Conservation (phyloP, 441 rosid species). For the Adansonia grandidieri region DNA sequence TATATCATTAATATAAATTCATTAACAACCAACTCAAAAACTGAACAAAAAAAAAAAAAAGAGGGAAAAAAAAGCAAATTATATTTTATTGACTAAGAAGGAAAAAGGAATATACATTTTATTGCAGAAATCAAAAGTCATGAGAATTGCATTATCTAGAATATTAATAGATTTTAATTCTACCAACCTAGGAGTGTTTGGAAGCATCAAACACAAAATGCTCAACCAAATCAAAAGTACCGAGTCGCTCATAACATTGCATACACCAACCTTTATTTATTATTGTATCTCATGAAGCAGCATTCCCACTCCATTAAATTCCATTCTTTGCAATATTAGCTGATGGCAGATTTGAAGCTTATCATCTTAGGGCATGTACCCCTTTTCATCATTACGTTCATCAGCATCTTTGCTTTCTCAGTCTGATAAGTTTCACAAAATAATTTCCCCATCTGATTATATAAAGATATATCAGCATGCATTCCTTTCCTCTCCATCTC, state of each 20-base stretch:
- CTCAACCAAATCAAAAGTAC: constrained; percentile 4
- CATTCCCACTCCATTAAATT: not conserved
- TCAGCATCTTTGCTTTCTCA: constrained; percentile 38
- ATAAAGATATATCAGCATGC: constrained; percentile 19
- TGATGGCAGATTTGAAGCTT: constrained; percentile 20
- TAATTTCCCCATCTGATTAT: constrained; percentile 31
- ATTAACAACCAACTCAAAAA: no score
- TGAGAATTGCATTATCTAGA: not conserved
- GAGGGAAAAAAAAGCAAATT: no score
- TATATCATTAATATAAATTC: no score
- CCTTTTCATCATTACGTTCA: constrained; percentile 39
- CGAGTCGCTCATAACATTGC: not conserved
- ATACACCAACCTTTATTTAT: not conserved
- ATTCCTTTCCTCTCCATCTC: constrained; percentile 39
- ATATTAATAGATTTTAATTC: not conserved
- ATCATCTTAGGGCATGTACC: constrained; percentile 32
- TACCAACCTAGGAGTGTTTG: not conserved
- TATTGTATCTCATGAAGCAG: not conserved
- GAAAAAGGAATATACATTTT: no score
- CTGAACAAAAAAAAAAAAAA: not conserved
- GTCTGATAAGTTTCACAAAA: constrained; percentile 30
- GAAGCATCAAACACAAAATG: not conserved
- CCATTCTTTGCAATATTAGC: not conserved
- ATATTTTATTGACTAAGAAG: no score
- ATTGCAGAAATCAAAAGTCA: not conserved